phyloP scores from a whole-genome alignment of 2,329 filamentous ascomycete genomes.

The Didymella glomerata region DNA sequence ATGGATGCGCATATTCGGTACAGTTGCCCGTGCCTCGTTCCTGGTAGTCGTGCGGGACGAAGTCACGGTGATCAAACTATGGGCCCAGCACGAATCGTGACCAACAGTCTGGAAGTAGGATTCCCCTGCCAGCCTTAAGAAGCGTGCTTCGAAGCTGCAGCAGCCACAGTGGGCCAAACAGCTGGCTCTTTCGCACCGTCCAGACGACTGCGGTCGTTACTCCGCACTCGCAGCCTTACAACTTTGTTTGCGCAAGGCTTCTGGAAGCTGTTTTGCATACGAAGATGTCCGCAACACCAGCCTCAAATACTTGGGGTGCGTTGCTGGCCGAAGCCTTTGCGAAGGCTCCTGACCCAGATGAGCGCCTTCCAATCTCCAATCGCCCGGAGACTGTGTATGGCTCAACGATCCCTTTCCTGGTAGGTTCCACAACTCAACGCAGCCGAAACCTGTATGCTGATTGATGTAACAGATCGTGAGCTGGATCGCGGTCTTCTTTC shows the following conservation, averaged over 20 bases:
- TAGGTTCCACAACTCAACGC: conserved; percentile 19
- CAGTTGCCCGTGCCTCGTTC: conserved; percentile 1
- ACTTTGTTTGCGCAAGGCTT: conserved; percentile 1
- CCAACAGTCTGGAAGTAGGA: conserved; percentile 1
- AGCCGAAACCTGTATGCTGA: conserved; percentile 16
- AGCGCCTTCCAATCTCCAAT: conserved; percentile 41
- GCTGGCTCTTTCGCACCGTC: conserved; percentile 5
- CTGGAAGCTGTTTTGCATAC: not conserved
- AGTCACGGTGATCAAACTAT: not conserved
- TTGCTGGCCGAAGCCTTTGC: conserved; percentile 31
- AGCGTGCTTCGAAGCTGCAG: conserved; percentile 1
- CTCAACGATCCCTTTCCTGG: conserved; percentile 37
- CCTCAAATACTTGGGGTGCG: conserved; percentile 22
- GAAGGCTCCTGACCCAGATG: conserved; percentile 39
- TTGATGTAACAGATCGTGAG: conserved; percentile 30
- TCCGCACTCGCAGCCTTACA: conserved; percentile 9
- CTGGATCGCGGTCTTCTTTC: conserved; percentile 40
- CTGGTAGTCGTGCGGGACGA: conserved; percentile 1
- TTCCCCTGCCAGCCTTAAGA: conserved; percentile 6
- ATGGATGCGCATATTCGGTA: not conserved
- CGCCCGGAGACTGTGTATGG: conserved; percentile 38
- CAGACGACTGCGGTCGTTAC: conserved; percentile 6
- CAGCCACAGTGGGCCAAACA: conserved; percentile 2
- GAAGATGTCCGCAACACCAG: conserved; percentile 20
- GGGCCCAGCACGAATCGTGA: conserved; percentile 6